Evolutionary conservation across 805 yeast genomes (phyloP).

Genomic region (Sporopachydermia lactativora): DNA sequence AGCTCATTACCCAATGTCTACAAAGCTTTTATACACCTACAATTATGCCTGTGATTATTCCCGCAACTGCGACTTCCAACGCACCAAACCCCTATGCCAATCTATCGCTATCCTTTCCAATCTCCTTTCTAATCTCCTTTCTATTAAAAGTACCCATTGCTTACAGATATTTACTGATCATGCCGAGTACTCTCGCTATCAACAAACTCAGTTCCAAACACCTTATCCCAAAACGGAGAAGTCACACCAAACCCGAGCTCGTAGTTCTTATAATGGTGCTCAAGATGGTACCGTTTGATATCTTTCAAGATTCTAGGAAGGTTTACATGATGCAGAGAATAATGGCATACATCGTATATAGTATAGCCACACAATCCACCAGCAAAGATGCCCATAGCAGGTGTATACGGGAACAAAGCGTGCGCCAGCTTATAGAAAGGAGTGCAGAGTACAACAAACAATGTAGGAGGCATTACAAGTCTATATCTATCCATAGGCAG

Average conservation of each 20-base stretch:
- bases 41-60: too few relatives aligned
- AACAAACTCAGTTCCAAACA: conserved; percentile 70
- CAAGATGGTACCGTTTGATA: conserved; percentile 82
- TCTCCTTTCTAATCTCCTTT: too few relatives aligned
- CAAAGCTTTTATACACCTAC: too few relatives aligned
- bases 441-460: conserved; percentile 53
- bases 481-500: conserved; percentile 93
- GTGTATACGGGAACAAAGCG: conserved; percentile 57
- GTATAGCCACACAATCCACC: conserved; percentile 95
- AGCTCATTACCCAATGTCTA: too few relatives aligned
- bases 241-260: conserved; percentile 97
- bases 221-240: conserved; percentile 82
- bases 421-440: conserved; percentile 80
- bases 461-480: conserved; percentile 92
- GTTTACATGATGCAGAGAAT: conserved; percentile 77
- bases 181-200: conserved; percentile 10
- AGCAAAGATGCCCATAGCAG: conserved; percentile 86
- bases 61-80: too few relatives aligned
- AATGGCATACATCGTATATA: conserved; percentile 87
- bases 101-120: too few relatives aligned
- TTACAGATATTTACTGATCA: too few relatives aligned
- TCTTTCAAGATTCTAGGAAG: conserved; percentile 67
- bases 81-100: too few relatives aligned
- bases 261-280: conserved; percentile 95
- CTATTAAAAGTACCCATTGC: too few relatives aligned